A percentile compares a stretch with the other conserved stretches of the same genome.
Evolutionary conservation across 1,284 basidiomycete genomes (phyloP).

Genomic region (Gymnopus androsaceus): DNA sequence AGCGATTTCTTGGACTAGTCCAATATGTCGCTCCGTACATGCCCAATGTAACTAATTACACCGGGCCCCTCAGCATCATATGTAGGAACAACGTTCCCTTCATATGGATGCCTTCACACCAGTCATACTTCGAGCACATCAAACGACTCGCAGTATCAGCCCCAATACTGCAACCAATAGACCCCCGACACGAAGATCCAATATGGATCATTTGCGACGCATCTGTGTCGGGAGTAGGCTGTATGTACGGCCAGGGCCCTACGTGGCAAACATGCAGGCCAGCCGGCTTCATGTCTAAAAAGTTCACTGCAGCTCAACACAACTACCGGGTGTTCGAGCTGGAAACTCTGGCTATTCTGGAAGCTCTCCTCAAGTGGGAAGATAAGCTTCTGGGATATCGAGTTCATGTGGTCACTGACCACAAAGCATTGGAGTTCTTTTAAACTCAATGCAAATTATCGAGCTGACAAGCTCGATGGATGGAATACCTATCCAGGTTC

Average conservation of each 20-base stretch:
- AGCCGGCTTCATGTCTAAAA: slow-evolving; percentile 32
- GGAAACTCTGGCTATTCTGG: slow-evolving; percentile 32
- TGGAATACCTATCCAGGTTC: slow-evolving; percentile 31
- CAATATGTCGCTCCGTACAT: slow-evolving; percentile 27
- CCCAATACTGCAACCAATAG: slow-evolving; percentile 8
- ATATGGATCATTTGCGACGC: slow-evolving; percentile 48
- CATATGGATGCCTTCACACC: slow-evolving; percentile 19
- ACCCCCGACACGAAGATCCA: slow-evolving; percentile 23
- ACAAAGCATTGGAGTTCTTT: slow-evolving; percentile 31
- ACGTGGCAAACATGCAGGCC: slow-evolving; percentile 30
- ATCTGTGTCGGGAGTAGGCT: slow-evolving; percentile 3
- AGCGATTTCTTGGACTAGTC: slow-evolving; percentile 26
- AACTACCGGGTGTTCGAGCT: slow-evolving; percentile 29
- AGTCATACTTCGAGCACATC: slow-evolving; percentile 14
- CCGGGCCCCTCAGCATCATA: slow-evolving; percentile 19
- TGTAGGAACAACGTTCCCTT: slow-evolving; percentile 15
- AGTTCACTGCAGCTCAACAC: slow-evolving; percentile 24
- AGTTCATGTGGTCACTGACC: slow-evolving; percentile 31
- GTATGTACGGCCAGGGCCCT: too few relatives aligned
- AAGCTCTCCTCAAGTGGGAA: slow-evolving; percentile 32
- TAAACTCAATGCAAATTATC: slow-evolving; percentile 21
- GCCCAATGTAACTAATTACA: slow-evolving; percentile 26
- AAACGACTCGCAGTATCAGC: slow-evolving; percentile 14
- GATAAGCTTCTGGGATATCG: slow-evolving; percentile 27
- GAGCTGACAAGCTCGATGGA: slow-evolving; percentile 25